These are phyloP conservation scores for Phaeotremella fagi DNA, from an alignment of 768 basidiomycete genomes.

Conservation along the genomic window DNA sequence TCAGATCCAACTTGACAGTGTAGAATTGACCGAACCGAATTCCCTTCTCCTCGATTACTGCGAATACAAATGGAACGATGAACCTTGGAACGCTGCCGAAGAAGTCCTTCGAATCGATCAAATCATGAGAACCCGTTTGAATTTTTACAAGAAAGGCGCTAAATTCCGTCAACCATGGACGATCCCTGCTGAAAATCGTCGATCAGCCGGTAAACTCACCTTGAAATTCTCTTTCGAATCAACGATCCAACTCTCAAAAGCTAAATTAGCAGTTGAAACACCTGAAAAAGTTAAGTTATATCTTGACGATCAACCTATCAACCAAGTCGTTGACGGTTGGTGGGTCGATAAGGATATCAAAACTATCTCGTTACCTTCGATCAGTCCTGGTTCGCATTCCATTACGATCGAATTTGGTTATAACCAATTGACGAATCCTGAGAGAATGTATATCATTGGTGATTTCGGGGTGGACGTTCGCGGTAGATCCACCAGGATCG, in stretches of 20 bases:
- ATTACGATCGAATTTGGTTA: slow-evolving; percentile 18
- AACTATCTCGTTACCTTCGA: slow-evolving; percentile 11
- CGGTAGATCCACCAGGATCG: slow-evolving; percentile 12
- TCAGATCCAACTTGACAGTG: slow-evolving; percentile 11
- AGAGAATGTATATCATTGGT: slow-evolving; percentile 29
- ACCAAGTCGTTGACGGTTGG: slow-evolving; percentile 15
- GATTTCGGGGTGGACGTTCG: slow-evolving; percentile 29
- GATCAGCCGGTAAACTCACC: slow-evolving; percentile 8
- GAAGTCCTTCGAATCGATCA: slow-evolving; percentile 35
- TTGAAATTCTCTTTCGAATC: slow-evolving; percentile 21
- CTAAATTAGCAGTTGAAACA: slow-evolving; percentile 20
- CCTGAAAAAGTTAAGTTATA: slow-evolving; percentile 10
- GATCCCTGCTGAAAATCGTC: slow-evolving; percentile 14
- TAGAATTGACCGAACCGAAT: slow-evolving; percentile 29
- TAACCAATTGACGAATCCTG: slow-evolving; percentile 20
- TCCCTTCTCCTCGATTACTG: slow-evolving; percentile 27
- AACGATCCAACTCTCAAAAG: slow-evolving; percentile 2
- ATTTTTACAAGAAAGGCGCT: slow-evolving; percentile 22
- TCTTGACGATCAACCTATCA: slow-evolving; percentile 16
- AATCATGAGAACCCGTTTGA: slow-evolving; percentile 14
- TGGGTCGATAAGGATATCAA: slow-evolving; percentile 34
- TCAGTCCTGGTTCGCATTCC: slow-evolving; percentile 15
- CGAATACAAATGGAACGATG: slow-evolving; percentile 19
- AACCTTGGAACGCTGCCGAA: slow-evolving; percentile 17
- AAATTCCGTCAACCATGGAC: slow-evolving; percentile 31